Conservation (phyloP, 768 basidiomycete species). For the Lactarius indigo region DNA sequence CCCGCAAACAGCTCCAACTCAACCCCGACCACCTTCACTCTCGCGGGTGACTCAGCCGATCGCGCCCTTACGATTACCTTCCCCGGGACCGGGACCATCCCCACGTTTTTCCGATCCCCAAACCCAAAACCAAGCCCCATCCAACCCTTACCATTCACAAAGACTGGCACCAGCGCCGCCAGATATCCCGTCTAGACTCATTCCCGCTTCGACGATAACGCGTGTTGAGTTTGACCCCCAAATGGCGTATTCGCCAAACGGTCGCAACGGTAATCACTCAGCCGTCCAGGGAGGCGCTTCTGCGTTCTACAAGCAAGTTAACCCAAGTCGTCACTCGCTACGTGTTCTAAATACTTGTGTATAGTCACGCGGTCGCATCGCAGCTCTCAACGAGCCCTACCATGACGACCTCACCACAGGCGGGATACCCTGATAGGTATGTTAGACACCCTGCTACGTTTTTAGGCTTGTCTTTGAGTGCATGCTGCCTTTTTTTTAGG, state of each 20-base stretch:
- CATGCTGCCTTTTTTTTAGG: not conserved
- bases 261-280: constrained; percentile 18
- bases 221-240: constrained; percentile 42
- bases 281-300: constrained; percentile 30
- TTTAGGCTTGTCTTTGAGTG: not conserved
- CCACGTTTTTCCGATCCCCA: constrained; percentile 7
- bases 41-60: not conserved
- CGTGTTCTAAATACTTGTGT: constrained; percentile 9
- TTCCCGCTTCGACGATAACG: constrained; percentile 5
- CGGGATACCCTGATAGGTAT: constrained; percentile 8
- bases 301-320: constrained; percentile 56
- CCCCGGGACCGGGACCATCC: not conserved
- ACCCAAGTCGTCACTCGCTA: not conserved
- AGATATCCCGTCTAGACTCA: not conserved
- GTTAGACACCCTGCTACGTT: not conserved
- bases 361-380: constrained; percentile 53
- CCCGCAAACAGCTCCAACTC: constrained; percentile 25
- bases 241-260: constrained; percentile 41
- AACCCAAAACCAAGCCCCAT: not conserved
- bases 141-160: not conserved
- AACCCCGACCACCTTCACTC: not conserved
- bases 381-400: constrained; percentile 33
- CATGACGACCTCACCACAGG: not conserved
- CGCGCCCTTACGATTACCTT: not conserved
- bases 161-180: not conserved